These are phyloP conservation scores for Populus hybrid DNA, from an alignment of 441 rosid species.

Conservation along the genomic window DNA sequence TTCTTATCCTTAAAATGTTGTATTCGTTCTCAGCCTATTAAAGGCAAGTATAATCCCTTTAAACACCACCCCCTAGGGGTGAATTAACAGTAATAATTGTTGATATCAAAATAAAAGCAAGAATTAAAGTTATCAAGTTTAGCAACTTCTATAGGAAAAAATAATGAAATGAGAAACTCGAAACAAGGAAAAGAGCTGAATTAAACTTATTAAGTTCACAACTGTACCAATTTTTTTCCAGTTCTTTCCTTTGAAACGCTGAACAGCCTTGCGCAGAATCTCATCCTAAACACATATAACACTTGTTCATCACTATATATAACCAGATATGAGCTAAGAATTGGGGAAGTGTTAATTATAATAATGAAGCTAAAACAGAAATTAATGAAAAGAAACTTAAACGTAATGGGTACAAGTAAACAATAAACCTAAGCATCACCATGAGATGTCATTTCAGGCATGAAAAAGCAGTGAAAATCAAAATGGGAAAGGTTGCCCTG, in stretches of 20 bases:
- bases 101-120: neutral
- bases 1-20: neutral
- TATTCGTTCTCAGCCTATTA: neutral
- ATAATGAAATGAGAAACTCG: neutral
- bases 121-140: no score
- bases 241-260: conserved; percentile 93
- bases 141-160: neutral
- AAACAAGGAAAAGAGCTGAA: neutral
- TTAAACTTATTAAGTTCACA: conserved; percentile 3
- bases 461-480: neutral
- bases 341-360: neutral
- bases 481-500: neutral
- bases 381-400: neutral
- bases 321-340: neutral
- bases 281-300: conserved; percentile 64
- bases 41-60: neutral
- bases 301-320: conserved; percentile 5
- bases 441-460: neutral
- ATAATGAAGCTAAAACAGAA: neutral
- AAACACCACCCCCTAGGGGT: neutral
- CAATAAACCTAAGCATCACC: neutral
- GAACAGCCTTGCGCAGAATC: conserved; percentile 84
- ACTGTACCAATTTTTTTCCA: conserved; percentile 95
- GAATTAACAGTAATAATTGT: neutral
- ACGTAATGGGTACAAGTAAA: neutral